Evolutionary conservation across 345 rosid genomes (phyloP).

Genomic region (Syzygium aromaticum): DNA sequence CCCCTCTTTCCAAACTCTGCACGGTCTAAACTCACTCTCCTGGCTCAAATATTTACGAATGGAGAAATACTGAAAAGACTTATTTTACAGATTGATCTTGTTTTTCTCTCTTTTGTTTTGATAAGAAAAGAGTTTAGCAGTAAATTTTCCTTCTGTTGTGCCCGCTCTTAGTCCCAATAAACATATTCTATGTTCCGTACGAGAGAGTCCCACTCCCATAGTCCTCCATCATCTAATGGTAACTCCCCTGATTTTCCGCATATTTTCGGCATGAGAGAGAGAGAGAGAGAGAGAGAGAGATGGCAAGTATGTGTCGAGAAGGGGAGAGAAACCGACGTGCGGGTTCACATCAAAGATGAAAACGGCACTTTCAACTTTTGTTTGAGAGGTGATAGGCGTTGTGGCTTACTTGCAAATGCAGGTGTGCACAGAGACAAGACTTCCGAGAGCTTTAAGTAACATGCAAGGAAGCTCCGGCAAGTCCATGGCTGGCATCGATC

Average conservation of each 20-base stretch:
- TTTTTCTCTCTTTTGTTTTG: background rate
- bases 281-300: background rate
- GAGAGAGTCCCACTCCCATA: background rate
- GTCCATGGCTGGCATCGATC: background rate
- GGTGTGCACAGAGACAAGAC: background rate
- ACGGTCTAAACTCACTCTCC: background rate
- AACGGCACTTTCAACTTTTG: background rate
- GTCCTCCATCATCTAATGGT: background rate
- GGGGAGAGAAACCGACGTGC: background rate
- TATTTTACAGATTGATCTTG: background rate
- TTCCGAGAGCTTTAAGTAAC: constrained; percentile 22
- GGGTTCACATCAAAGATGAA: background rate
- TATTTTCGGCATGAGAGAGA: background rate
- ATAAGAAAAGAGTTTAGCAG: background rate
- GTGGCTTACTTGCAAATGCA: constrained; percentile 8
- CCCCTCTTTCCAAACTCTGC: background rate
- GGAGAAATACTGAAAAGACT: background rate
- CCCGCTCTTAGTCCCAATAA: background rate
- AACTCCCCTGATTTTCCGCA: background rate
- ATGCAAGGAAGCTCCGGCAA: constrained; percentile 32
- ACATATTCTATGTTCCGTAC: background rate
- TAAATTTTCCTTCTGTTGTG: background rate
- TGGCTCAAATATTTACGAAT: background rate
- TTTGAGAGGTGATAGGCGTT: background rate
- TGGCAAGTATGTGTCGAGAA: constrained; percentile 4